phyloP scores from a whole-genome alignment of 129 eudicot species.

The Helianthus tuberosus region DNA sequence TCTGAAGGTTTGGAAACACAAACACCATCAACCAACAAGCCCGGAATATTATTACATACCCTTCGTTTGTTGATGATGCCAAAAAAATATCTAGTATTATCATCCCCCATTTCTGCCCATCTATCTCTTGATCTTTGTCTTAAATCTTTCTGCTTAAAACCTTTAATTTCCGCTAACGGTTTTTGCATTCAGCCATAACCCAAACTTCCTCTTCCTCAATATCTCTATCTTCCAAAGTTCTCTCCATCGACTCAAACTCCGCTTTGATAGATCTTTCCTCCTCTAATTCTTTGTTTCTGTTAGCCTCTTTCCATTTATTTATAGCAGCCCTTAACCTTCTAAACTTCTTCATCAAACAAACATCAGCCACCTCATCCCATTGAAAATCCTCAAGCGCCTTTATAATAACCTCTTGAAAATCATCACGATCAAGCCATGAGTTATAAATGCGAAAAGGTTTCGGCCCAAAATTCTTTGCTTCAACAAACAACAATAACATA shows the following conservation, averaged over 20 bases:
- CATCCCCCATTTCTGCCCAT: not conserved
- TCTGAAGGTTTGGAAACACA: constrained; percentile 5
- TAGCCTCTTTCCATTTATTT: not conserved
- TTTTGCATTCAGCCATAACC: constrained; percentile 1
- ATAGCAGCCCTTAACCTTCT: not conserved
- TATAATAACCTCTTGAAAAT: not conserved
- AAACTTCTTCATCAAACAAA: too few relatives aligned
- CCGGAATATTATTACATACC: not conserved
- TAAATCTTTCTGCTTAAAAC: not conserved
- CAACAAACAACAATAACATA: not conserved
- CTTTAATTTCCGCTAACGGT: not conserved
- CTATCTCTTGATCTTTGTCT: not conserved
- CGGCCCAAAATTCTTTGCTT: not conserved
- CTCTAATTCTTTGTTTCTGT: not conserved
- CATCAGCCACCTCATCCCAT: not conserved
- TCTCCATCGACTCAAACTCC: not conserved
- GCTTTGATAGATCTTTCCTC: not conserved
- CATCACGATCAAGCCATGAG: not conserved
- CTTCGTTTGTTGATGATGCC: not conserved
- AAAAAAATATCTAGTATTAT: too few relatives aligned
- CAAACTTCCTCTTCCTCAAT: not conserved
- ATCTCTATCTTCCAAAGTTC: not conserved
- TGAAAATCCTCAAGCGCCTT: not conserved
- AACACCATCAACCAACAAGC: not conserved
- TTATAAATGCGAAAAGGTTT: not conserved